Evolutionary conservation across 2,329 filamentous ascomycete species (phyloP).

Genomic region (Talaromyces sp.): DNA sequence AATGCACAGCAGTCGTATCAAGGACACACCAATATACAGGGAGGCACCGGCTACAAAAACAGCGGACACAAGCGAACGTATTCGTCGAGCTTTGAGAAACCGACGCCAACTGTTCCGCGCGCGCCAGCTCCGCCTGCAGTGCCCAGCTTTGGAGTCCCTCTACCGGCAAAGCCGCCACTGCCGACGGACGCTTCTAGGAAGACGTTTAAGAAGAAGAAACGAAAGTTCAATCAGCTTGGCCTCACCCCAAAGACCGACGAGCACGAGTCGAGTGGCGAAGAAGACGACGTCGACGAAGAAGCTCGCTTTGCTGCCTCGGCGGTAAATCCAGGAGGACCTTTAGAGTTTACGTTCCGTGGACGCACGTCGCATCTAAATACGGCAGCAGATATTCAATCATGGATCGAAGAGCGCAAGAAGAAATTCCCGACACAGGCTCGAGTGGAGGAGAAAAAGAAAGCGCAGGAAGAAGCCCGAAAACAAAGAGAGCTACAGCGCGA

Average conservation of each 20-base stretch:
- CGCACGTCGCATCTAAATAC: constrained; percentile 48
- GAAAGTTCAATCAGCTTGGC: constrained; percentile 43
- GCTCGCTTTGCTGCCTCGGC: constrained; percentile 31
- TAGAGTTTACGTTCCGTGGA: constrained; percentile 53
- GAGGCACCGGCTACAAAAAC: constrained; percentile 15
- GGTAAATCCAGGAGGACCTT: constrained; percentile 16
- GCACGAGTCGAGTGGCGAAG: constrained; percentile 41
- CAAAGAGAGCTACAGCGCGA: constrained; percentile 23
- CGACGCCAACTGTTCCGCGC: constrained; percentile 23
- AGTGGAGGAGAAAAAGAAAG: constrained; percentile 55
- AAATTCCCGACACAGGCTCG: constrained; percentile 75
- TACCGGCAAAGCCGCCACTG: constrained; percentile 37
- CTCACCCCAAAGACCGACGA: constrained; percentile 41
- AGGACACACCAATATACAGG: constrained; percentile 17
- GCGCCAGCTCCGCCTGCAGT: constrained; percentile 37
- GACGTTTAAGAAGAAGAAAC: constrained; percentile 33
- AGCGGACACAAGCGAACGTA: constrained; percentile 32
- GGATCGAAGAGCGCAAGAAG: constrained; percentile 73
- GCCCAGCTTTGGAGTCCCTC: constrained; percentile 38
- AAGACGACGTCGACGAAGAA: constrained; percentile 43
- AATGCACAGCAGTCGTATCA: constrained; percentile 8
- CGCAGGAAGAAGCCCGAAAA: constrained; percentile 57
- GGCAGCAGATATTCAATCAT: constrained; percentile 65
- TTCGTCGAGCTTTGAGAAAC: constrained; percentile 30
- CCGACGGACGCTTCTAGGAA: constrained; percentile 29